Evolutionary conservation across 2,329 filamentous ascomycete species (phyloP).

Genomic region (Stachybotrys chlorohalonatus): DNA sequence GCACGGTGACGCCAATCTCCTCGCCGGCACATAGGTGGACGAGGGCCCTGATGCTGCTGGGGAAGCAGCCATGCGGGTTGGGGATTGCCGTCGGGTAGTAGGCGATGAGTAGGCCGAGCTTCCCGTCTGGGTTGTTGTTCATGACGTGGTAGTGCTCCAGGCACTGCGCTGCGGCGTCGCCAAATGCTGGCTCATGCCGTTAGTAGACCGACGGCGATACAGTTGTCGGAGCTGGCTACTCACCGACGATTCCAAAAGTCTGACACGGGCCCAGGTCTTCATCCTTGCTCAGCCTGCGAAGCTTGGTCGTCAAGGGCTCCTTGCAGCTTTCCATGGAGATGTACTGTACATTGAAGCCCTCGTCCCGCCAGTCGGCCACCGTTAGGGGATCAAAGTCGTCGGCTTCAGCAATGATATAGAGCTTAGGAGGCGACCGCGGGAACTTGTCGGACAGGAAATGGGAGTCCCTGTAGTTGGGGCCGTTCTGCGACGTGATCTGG

Average conservation of each 20-base stretch:
- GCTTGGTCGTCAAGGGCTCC: constrained; percentile 22
- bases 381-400: constrained; percentile 30
- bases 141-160: constrained; percentile 35
- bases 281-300: constrained; percentile 20
- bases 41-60: constrained; percentile 26
- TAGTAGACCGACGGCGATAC: neutral
- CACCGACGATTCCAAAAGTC: constrained; percentile 33
- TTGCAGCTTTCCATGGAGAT: constrained; percentile 26
- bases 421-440: constrained; percentile 23
- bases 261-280: constrained; percentile 28
- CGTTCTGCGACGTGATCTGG: constrained; percentile 20
- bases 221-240: constrained; percentile 4
- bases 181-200: constrained; percentile 22
- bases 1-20: constrained; percentile 30
- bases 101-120: constrained; percentile 31
- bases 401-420: constrained; percentile 33
- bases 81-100: constrained; percentile 36
- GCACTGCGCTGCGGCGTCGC: constrained; percentile 31
- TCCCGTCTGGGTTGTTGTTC: constrained; percentile 34
- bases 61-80: constrained; percentile 30
- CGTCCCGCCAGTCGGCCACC: constrained; percentile 28
- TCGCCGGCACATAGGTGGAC: constrained; percentile 29
- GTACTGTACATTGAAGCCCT: constrained; percentile 34
- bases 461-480: constrained; percentile 27
- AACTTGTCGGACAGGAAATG: constrained; percentile 32